phyloP scores from a whole-genome alignment of 139 green algal genomes.

The Chlorella sp. region DNA sequence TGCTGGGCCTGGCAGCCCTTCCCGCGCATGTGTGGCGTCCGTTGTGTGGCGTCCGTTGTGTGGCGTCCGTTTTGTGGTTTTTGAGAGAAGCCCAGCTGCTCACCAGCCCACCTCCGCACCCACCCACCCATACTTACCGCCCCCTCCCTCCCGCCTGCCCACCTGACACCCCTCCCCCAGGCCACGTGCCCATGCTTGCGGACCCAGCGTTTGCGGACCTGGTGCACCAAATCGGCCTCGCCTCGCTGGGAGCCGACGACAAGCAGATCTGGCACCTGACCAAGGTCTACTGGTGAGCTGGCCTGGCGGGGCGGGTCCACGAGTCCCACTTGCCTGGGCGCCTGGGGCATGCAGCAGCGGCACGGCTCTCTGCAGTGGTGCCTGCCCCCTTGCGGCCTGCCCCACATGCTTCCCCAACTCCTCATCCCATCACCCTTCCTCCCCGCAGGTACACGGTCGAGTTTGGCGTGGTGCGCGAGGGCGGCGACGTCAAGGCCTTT shows the following conservation, averaged over 20 bases:
- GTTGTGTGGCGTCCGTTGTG: too few relatives aligned
- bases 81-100: neutral
- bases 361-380: neutral
- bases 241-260: constrained; percentile 83
- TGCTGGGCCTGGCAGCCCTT: neutral
- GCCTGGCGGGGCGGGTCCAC: too few relatives aligned
- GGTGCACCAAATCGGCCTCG: constrained; percentile 83
- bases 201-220: constrained; percentile 79
- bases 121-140: neutral
- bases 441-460: constrained; percentile 87
- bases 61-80: too few relatives aligned
- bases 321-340: too few relatives aligned
- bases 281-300: constrained; percentile 47
- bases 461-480: constrained; percentile 91
- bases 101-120: neutral
- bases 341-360: too few relatives aligned
- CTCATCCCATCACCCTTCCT: neutral
- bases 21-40: too few relatives aligned
- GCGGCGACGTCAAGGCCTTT: constrained; percentile 74
- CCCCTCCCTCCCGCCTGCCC: neutral
- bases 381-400: neutral
- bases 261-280: constrained; percentile 91
- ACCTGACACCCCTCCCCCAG: constrained; percentile 37
- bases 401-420: neutral
- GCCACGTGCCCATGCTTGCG: constrained; percentile 91